These are phyloP conservation scores for Apiospora phragmitis DNA, from an alignment of 2,329 filamentous ascomycete species.

Conservation along the genomic window DNA sequence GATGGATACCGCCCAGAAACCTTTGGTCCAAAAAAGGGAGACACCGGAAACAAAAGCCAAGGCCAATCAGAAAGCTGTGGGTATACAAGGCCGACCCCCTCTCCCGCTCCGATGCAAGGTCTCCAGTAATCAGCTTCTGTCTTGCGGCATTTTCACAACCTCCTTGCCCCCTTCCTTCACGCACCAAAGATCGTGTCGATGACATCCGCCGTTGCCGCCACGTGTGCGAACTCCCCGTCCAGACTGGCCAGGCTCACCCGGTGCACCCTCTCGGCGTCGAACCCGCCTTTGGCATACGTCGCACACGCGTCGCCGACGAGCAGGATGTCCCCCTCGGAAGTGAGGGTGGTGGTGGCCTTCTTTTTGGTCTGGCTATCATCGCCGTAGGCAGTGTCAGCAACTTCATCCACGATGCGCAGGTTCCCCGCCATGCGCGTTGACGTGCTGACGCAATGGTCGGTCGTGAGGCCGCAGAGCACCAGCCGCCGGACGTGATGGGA, in stretches of 20 bases:
- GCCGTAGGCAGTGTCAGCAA: no score
- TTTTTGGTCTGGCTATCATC: constrained; percentile 18
- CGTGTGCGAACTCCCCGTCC: constrained; percentile 44
- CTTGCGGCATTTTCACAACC: not conserved
- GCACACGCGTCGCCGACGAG: constrained; percentile 48
- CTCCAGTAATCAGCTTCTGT: not conserved
- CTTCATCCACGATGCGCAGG: constrained; percentile 39
- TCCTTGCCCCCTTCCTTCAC: not conserved
- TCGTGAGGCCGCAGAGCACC: constrained; percentile 43
- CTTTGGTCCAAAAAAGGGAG: no score
- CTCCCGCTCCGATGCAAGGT: not conserved
- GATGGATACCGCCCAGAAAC: not conserved
- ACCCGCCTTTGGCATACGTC: constrained; percentile 41
- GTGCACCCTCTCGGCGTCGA: constrained; percentile 48
- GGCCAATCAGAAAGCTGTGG: not conserved
- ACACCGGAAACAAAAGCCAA: not conserved
- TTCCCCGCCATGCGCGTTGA: constrained; percentile 49
- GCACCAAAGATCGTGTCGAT: not conserved
- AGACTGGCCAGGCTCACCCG: constrained; percentile 44
- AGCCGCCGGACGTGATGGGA: constrained; percentile 36
- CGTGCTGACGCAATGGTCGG: constrained; percentile 51
- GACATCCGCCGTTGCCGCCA: constrained; percentile 38
- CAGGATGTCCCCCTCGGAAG: constrained; percentile 34
- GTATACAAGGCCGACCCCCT: not conserved
- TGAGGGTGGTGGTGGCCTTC: no score